Conservation (phyloP, 345 rosid genomes). For the Noccaea bulbosa region DNA sequence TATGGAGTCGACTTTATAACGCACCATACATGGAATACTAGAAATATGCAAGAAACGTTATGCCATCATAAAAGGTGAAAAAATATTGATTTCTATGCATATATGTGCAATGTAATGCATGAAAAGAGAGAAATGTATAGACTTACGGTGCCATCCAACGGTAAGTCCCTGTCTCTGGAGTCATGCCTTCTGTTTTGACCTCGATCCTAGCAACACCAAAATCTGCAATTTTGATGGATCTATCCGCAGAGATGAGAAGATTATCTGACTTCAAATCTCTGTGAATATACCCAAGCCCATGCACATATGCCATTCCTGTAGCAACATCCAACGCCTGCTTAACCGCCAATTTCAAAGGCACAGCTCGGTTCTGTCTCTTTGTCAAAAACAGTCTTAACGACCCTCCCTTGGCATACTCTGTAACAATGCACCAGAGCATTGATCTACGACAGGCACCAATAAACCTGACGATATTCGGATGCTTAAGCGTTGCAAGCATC, state of each 20-base stretch:
- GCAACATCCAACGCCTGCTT: constrained; percentile 62
- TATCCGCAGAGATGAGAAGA: constrained; percentile 56
- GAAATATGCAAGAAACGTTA: neutral
- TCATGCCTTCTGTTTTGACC: constrained; percentile 62
- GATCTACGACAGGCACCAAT: constrained; percentile 56
- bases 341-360: constrained; percentile 57
- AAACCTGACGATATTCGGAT: constrained; percentile 57
- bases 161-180: constrained; percentile 66
- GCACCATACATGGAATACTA: neutral
- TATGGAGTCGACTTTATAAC: neutral
- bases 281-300: constrained; percentile 57
- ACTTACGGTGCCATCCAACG: constrained; percentile 74
- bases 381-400: constrained; percentile 54
- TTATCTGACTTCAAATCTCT: constrained; percentile 61
- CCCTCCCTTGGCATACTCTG: constrained; percentile 58
- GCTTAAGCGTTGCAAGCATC: constrained; percentile 65
- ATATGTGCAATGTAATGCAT: neutral
- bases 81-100: neutral
- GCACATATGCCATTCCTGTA: constrained; percentile 59
- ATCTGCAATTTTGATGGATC: constrained; percentile 59
- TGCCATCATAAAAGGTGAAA: neutral
- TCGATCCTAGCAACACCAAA: constrained; percentile 62
- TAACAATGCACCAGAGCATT: constrained; percentile 61
- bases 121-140: neutral
- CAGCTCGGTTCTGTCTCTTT: constrained; percentile 47